phyloP scores from a whole-genome alignment of 2,329 filamentous ascomycete genomes.

The Ophiostoma himal-ulmi region DNA sequence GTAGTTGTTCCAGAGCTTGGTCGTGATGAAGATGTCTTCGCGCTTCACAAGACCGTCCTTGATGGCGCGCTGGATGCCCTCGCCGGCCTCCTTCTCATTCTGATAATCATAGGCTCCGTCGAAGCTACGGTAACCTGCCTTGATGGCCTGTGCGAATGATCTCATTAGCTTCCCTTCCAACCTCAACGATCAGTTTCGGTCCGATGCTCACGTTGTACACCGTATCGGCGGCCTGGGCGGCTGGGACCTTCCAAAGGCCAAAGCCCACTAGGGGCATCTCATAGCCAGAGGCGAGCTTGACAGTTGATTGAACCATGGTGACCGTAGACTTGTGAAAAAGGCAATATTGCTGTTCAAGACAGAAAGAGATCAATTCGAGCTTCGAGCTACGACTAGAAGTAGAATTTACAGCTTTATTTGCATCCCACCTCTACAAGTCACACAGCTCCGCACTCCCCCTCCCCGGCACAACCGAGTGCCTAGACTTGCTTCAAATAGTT shows the following conservation, averaged over 20 bases:
- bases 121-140: conserved; percentile 48
- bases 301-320: too few relatives aligned
- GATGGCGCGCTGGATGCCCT: conserved; percentile 55
- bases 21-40: conserved; percentile 56
- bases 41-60: conserved; percentile 56
- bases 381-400: too few relatives aligned
- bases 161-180: too few relatives aligned
- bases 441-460: too few relatives aligned
- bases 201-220: conserved; percentile 48
- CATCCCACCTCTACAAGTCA: too few relatives aligned
- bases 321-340: too few relatives aligned
- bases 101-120: conserved; percentile 54
- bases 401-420: too few relatives aligned
- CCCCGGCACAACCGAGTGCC: too few relatives aligned
- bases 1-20: conserved; percentile 56
- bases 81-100: conserved; percentile 61
- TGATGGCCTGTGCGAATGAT: conserved; percentile 37
- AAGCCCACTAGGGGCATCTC: conserved; percentile 39
- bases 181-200: background rate
- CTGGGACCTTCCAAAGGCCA: conserved; percentile 40
- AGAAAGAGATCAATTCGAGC: too few relatives aligned
- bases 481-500: too few relatives aligned
- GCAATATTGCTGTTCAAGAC: too few relatives aligned
- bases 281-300: conserved; percentile 25
- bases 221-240: conserved; percentile 37